A percentile compares a stretch with the other conserved stretches of the same genome.
Conservation (phyloP, 148 eudicot species). For the Amaranthus hypochondriacus region DNA sequence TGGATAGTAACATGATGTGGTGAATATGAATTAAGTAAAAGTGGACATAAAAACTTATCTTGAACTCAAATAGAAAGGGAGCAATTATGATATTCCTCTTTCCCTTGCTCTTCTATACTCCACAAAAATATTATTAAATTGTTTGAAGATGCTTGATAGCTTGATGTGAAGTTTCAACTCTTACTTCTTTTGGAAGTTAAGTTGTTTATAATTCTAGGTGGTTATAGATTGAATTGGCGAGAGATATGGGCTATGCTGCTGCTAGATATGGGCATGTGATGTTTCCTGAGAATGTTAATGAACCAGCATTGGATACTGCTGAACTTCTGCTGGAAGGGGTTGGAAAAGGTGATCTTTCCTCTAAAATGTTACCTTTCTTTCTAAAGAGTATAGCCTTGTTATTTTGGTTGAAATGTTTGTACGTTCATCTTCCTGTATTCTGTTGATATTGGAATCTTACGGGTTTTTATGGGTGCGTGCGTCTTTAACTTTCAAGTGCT, state of each 20-base stretch:
- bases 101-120: too few species aligned
- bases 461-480: background rate
- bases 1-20: too few species aligned
- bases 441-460: background rate
- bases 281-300: constrained; percentile 98
- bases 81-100: too few species aligned
- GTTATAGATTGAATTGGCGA: constrained; percentile 97
- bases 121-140: background rate
- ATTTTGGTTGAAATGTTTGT: background rate
- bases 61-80: too few species aligned
- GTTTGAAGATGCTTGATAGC: background rate
- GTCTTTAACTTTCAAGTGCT: background rate
- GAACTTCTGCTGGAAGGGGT: constrained; percentile 96
- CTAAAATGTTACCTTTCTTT: background rate
- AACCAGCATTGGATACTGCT: constrained; percentile 82
- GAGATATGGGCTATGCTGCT: constrained; percentile 93
- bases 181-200: constrained; percentile 23
- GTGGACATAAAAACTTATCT: too few species aligned
- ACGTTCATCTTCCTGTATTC: background rate
- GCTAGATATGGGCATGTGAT: constrained; percentile 98
- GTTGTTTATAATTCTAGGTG: constrained; percentile 57
- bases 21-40: too few species aligned
- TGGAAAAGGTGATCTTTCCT: constrained; percentile 64
- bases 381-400: background rate
- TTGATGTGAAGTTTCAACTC: background rate